A percentile compares a stretch with the other conserved stretches of the same genome.
Evolutionary conservation across 2,329 filamentous ascomycete genomes (phyloP).

Genomic region (Pyrenophora teres): DNA sequence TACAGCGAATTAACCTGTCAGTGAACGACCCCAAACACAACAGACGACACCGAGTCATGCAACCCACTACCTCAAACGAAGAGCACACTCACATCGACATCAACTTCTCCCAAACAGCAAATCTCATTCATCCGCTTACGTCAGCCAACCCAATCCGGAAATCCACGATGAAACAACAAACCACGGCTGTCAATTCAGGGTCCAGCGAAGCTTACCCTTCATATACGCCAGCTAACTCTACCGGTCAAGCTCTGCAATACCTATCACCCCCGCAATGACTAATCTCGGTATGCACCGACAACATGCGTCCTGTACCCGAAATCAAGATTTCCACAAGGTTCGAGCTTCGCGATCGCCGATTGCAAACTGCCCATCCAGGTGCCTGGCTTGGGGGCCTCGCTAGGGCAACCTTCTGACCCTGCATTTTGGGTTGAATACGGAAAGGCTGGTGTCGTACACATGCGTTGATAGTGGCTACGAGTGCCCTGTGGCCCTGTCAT

Average conservation of each 20-base stretch:
- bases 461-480: not conserved
- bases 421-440: too few relatives aligned
- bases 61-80: not conserved
- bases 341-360: conserved; percentile 16
- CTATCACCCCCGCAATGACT: conserved; percentile 7
- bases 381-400: not conserved
- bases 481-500: conserved; percentile 1
- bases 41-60: not conserved
- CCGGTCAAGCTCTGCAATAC: not conserved
- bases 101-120: not conserved
- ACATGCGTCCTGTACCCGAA: not conserved
- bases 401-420: too few relatives aligned
- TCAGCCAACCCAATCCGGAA: conserved; percentile 1
- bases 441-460: too few relatives aligned
- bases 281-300: conserved; percentile 1
- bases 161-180: conserved; percentile 4
- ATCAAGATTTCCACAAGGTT: conserved; percentile 6
- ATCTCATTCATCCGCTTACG: not conserved
- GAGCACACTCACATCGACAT: not conserved
- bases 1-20: not conserved
- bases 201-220: not conserved
- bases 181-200: not conserved
- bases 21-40: not conserved
- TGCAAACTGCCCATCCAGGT: not conserved
- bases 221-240: not conserved